Base-by-base conservation (phyloP, 2,329 filamentous ascomycete species). In the Phoma sp. region DNA sequence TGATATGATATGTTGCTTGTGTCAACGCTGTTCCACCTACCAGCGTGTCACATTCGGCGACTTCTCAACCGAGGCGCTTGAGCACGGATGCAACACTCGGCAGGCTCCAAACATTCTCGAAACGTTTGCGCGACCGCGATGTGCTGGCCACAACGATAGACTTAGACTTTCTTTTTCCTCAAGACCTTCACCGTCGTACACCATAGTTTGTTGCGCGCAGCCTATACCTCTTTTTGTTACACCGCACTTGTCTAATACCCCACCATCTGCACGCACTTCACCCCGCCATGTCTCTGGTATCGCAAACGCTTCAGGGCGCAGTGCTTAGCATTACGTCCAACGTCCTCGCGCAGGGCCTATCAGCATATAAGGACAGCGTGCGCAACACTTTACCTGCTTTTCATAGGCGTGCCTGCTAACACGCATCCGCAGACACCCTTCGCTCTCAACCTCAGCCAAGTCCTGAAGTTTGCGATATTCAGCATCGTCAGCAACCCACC, bases 401-500 rank as follows among this genome's bases (percentile, higher is more conserved):
- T 17, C 15, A 12, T 6, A 25, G n/a, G 20, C 9, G 23, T 48
- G 25, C 28, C 20, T 39, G 29, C 42, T 59, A 46, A 65, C 53
- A 34, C 25, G 49, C 30, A 53, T 42, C 37, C 20, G 14, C 56
- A 91, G 87, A 78, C 76, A 46, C 75, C 84, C 10, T 82, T 90
- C 46, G 74, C 78, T 20, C 78, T 96, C 64, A 84, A 92, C 74
- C 82, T 83, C 75, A 76, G 83, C 5, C 85, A 89, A 4, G 81
- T 96, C 36, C 77, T 92, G 62, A 90, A 92, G 71, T 96, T 96
- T 75, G 77, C 90, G 45, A 68, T 91, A 47, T 96, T 88, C 78
- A 84, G 87, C 60, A 69, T 90, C 28, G 70, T 96, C 54, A 88
- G 83, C 74, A 89, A 87, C 33, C 92, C 92, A 2, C 90, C 90